A percentile compares a stretch with the other conserved stretches of the same genome.
phyloP scores from a whole-genome alignment of 2,329 filamentous ascomycete species.

The Claviceps fusiformis region DNA sequence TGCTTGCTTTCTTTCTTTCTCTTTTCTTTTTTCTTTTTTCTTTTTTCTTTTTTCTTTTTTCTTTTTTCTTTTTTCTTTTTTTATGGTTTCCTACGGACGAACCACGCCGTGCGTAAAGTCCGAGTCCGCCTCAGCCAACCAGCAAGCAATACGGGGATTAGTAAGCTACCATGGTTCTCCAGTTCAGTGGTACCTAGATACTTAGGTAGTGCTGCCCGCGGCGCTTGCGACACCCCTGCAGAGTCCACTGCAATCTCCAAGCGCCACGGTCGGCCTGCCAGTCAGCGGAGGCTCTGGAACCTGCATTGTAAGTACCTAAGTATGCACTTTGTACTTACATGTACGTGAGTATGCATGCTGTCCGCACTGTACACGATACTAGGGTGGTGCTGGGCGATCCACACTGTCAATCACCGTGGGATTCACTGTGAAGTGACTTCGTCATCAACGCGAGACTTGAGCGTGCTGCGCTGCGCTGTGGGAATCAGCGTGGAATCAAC shows the following conservation, averaged over 20 bases:
- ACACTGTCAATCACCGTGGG: neutral
- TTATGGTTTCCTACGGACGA: neutral
- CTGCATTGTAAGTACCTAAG: too few relatives aligned
- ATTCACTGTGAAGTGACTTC: too few relatives aligned
- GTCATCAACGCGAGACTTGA: too few relatives aligned
- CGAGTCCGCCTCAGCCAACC: neutral
- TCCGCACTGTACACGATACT: too few relatives aligned
- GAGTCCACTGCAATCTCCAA: constrained; percentile 7
- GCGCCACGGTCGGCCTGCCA: neutral
- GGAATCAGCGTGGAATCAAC: neutral
- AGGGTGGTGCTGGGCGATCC: neutral
- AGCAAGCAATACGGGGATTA: neutral
- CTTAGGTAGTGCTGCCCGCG: neutral
- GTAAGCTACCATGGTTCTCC: neutral
- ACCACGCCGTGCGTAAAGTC: neutral
- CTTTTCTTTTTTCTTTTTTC: neutral
- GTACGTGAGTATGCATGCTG: too few relatives aligned
- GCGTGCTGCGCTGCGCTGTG: too few relatives aligned
- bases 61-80: neutral
- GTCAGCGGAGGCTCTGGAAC: too few relatives aligned
- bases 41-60: neutral
- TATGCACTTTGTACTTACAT: too few relatives aligned
- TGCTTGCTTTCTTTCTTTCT: too few relatives aligned
- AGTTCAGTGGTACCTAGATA: neutral
- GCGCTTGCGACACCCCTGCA: neutral